Percentiles rank a stretch among this genome's conserved stretches.
These are phyloP conservation scores for Xylaria castorea DNA, from an alignment of 495 filamentous ascomycete genomes.

Conservation along the genomic window DNA sequence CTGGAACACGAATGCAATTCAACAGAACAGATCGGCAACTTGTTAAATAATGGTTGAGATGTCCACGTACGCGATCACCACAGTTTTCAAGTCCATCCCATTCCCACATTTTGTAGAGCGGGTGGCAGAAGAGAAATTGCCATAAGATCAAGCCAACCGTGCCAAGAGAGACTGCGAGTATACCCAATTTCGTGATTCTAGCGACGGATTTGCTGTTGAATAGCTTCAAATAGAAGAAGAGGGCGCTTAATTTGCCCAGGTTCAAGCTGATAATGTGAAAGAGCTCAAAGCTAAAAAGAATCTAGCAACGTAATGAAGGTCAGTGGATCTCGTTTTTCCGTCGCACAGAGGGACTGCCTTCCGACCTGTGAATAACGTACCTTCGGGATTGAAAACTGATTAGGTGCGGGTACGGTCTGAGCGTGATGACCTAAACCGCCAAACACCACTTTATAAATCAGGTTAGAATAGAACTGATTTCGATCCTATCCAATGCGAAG, in stretches of 20 bases:
- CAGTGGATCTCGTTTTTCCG: not conserved
- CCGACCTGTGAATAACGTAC: not conserved
- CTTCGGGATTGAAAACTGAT: conserved; percentile 27
- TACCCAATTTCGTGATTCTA: conserved; percentile 16
- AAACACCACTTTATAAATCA: conserved; percentile 24
- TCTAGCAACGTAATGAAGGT: not conserved
- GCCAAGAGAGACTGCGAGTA: conserved; percentile 15
- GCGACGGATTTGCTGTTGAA: conserved; percentile 15
- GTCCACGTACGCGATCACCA: conserved; percentile 26
- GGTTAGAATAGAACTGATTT: not conserved
- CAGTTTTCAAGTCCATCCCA: conserved; percentile 28
- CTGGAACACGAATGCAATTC: not conserved
- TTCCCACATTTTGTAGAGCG: conserved; percentile 26
- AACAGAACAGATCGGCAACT: not conserved
- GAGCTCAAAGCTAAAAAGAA: conserved; percentile 27
- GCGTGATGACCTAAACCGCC: conserved; percentile 26
- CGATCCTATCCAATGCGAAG: not conserved
- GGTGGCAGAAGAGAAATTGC: conserved; percentile 30
- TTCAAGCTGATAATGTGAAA: conserved; percentile 27
- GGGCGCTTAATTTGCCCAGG: conserved; percentile 25
- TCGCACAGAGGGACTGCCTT: not conserved
- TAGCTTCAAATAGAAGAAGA: conserved; percentile 23
- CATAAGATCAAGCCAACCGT: conserved; percentile 22
- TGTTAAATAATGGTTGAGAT: not conserved
- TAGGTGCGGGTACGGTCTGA: conserved; percentile 17